These are phyloP conservation scores for Hirsutella rhossiliensis DNA, from an alignment of 2,329 filamentous ascomycete genomes.

Conservation along the genomic window DNA sequence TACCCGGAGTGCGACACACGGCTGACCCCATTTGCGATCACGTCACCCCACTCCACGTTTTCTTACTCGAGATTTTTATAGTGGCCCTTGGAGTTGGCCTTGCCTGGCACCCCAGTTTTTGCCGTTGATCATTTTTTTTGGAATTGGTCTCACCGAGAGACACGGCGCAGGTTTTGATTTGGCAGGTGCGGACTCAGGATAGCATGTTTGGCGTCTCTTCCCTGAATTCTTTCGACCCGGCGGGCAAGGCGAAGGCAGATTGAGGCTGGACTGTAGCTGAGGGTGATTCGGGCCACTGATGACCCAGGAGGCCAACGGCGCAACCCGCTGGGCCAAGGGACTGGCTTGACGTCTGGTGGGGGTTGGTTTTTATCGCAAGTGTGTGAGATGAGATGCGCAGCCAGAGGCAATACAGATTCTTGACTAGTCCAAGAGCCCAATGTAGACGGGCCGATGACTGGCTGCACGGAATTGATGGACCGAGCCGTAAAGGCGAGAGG, in stretches of 20 bases:
- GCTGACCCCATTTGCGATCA: conserved; percentile 17
- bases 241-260: neutral
- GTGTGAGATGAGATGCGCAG: too few species aligned
- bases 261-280: neutral
- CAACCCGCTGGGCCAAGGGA: too few species aligned
- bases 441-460: too few species aligned
- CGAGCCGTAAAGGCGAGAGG: neutral
- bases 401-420: too few species aligned
- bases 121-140: neutral
- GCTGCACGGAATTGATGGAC: too few species aligned
- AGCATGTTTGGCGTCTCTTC: neutral
- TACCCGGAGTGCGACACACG: conserved; percentile 27
- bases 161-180: neutral
- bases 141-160: neutral
- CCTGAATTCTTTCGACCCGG: neutral
- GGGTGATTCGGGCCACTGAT: too few species aligned
- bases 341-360: too few species aligned
- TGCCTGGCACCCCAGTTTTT: neutral
- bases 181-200: neutral
- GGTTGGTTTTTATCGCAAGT: too few species aligned
- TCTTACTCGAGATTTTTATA: conserved; percentile 8
- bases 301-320: too few species aligned
- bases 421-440: too few species aligned
- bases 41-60: conserved; percentile 26
- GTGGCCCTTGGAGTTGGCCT: neutral